Evolutionary conservation across 768 basidiomycete genomes (phyloP).

Genomic region (Lyophyllum atratum): DNA sequence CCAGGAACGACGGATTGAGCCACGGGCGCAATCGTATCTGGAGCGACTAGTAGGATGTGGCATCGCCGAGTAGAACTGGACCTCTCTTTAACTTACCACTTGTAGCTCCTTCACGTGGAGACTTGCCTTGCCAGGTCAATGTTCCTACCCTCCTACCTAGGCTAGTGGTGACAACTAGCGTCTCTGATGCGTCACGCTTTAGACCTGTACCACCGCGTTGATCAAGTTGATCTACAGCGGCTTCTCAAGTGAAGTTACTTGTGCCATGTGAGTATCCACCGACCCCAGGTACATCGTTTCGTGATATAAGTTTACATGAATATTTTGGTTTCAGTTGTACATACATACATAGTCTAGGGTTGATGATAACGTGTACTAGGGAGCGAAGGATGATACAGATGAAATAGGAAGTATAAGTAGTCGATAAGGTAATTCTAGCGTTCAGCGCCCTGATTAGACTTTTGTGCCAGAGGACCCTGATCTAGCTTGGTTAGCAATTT

Average conservation of each 20-base stretch:
- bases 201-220: no score
- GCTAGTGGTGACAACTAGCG: not conserved
- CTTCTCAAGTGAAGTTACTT: not conserved
- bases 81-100: not conserved
- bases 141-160: not conserved
- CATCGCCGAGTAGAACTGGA: not conserved
- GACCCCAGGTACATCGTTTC: not conserved
- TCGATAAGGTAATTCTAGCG: constrained; percentile 12
- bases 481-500: not conserved
- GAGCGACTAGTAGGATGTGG: no score
- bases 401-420: constrained; percentile 11
- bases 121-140: not conserved
- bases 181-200: no score
- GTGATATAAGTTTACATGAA: not conserved
- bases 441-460: not conserved
- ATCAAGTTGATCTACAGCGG: not conserved
- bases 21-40: not conserved
- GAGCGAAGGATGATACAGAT: not conserved
- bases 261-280: not conserved
- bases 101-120: not conserved
- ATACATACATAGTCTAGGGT: not conserved
- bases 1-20: not conserved
- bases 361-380: not conserved
- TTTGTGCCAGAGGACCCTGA: not conserved
- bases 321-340: not conserved